Base-by-base conservation (phyloP, 1,284 basidiomycete genomes). In the Heterobasidion annosum region DNA sequence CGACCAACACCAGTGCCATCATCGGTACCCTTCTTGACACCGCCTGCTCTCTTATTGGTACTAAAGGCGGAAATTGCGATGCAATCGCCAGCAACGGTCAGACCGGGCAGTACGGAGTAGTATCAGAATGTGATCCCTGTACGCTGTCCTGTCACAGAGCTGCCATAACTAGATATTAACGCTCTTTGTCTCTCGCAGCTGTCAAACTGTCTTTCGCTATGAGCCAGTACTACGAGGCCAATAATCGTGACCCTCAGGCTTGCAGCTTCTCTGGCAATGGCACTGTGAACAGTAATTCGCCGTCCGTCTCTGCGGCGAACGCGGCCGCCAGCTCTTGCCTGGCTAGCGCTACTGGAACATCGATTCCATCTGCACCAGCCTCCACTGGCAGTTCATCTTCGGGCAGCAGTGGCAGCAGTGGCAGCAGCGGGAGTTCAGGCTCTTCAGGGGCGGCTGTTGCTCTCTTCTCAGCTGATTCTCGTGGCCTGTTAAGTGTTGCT, bases 191-290 rank as follows among this genome's bases (percentile, higher is more conserved):
- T 34, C 58, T 16, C 58, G 66, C 68, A 82, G 88, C 78, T 37
- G 77, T 85, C 68, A 87, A 91, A 73, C 72, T 93, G 49, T 91
- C 88, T 40, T 96, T 84, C 68, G 84, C 86, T 54, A 90, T 96
- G 81, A 88, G 80, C 64, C 73, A 84, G 58, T 93, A 81, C 70
- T 95, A 88, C 66, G 82, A 90, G 65, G 66, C 73, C 44, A 81
- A 79, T 54, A 78, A 78, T 65, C 77, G 79, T 59, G 72, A 83
- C 54, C 66, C 71, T 9, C 70, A 79, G 51, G 76, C 88, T 7
- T 92, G 89, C 70, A 76, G 74, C 72, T 96, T 95, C 68, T 68
- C 68, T 50, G 92, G 92, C 15, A 96, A 97, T 66, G 93, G 85
- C 3, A 91, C 89, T 8, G 70, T 90, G 60, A 88, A 88, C 64